These are phyloP conservation scores for Claviceps sp. DNA, from an alignment of 2,329 filamentous ascomycete genomes.

Conservation along the genomic window DNA sequence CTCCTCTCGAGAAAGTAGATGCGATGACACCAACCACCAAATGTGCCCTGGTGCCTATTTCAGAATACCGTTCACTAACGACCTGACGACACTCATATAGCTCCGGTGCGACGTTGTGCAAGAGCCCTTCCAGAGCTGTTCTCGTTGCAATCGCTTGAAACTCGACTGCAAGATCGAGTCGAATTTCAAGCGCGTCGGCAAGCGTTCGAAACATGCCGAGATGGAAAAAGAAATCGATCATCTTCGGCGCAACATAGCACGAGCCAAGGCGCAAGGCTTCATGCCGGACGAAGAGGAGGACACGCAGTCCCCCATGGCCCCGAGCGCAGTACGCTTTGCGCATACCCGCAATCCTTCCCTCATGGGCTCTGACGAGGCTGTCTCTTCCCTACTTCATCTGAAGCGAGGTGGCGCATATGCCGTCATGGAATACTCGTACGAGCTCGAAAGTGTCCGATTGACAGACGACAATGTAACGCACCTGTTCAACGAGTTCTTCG, in stretches of 20 bases:
- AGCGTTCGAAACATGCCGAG: constrained; percentile 70
- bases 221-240: constrained; percentile 74
- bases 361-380: constrained; percentile 56
- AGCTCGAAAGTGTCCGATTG: constrained; percentile 49
- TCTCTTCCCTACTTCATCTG: constrained; percentile 51
- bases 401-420: constrained; percentile 52
- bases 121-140: constrained; percentile 66
- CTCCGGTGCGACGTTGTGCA: constrained; percentile 74
- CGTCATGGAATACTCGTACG: constrained; percentile 44
- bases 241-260: constrained; percentile 46
- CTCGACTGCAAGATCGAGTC: constrained; percentile 77
- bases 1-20: too few relatives aligned
- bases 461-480: constrained; percentile 48
- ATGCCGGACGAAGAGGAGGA: constrained; percentile 42
- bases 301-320: constrained; percentile 43
- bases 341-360: constrained; percentile 49
- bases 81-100: constrained; percentile 25
- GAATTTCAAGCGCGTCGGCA: constrained; percentile 75
- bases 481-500: constrained; percentile 64
- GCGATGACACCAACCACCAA: neutral
- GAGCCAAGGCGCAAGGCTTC: constrained; percentile 46
- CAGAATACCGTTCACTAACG: neutral
- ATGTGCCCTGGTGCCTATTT: neutral
- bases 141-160: constrained; percentile 64
- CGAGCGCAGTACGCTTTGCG: constrained; percentile 37